Conservation (phyloP, 164 flowering plant genomes). For the Dillenia suffruticosa region DNA sequence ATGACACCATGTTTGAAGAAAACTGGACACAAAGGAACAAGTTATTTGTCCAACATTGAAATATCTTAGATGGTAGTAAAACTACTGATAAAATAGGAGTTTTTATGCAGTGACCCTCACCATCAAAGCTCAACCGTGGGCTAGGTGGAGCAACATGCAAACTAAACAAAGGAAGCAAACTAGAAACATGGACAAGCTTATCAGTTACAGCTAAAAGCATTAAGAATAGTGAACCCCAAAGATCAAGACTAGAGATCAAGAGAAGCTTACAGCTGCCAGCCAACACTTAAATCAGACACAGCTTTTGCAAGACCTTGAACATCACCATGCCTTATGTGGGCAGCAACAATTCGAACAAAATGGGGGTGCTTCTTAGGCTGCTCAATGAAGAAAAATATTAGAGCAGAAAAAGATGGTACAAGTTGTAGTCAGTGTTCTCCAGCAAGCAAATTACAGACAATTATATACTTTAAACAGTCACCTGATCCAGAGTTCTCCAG, state of each 20-base stretch:
- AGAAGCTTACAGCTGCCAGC: slow-evolving; percentile 83
- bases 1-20: too few relatives aligned
- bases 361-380: slow-evolving; percentile 88
- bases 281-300: slow-evolving; percentile 69
- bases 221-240: too few relatives aligned
- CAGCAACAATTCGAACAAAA: slow-evolving; percentile 44
- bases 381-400: slow-evolving; percentile 9
- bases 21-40: too few relatives aligned
- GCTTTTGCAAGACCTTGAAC: slow-evolving; percentile 50
- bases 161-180: background rate
- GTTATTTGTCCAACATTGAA: too few relatives aligned
- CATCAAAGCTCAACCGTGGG: too few relatives aligned
- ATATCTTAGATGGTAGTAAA: too few relatives aligned
- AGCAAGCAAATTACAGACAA: background rate
- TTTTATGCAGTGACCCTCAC: too few relatives aligned
- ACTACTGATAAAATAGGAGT: too few relatives aligned
- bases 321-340: slow-evolving; percentile 59
- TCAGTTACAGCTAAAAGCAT: background rate
- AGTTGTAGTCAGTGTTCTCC: background rate
- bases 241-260: background rate
- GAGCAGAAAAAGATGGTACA: background rate
- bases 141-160: background rate
- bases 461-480: slow-evolving; percentile 15
- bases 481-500: slow-evolving; percentile 79
- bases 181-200: background rate